These are phyloP conservation scores for Pythium scleroteichum DNA, from an alignment of 352 stramenopile species.

Conservation along the genomic window DNA sequence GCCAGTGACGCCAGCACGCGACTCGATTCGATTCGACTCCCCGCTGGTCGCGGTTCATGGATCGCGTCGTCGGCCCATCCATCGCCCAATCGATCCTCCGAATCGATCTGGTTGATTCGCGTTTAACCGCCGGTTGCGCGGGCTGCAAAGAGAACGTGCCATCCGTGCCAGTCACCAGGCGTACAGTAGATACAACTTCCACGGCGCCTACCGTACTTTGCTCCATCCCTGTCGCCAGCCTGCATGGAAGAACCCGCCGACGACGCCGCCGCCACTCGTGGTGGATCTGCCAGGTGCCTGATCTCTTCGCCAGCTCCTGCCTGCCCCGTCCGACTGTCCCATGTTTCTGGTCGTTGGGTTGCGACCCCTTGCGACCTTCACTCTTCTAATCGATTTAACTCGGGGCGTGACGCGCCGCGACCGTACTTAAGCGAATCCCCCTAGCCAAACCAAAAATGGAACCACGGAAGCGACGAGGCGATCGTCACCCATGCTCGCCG, in stretches of 20 bases:
- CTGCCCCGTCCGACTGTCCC: slow-evolving; percentile 1
- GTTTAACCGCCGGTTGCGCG: no score
- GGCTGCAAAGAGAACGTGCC: no score
- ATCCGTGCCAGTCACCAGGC: no score
- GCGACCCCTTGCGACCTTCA: slow-evolving; percentile 10
- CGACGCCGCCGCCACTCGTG: no score
- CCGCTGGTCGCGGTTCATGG: not conserved
- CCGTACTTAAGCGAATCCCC: slow-evolving; percentile 15
- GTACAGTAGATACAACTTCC: no score
- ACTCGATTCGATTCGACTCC: no score
- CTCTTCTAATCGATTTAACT: slow-evolving; percentile 14
- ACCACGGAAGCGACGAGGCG: slow-evolving; percentile 29
- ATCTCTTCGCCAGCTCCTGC: not conserved
- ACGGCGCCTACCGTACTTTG: no score
- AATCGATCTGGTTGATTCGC: no score
- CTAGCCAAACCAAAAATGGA: slow-evolving; percentile 9
- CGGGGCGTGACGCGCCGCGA: slow-evolving; percentile 17
- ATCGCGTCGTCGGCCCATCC: not conserved
- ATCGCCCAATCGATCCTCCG: no score
- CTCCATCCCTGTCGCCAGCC: no score
- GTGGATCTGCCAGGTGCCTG: not conserved
- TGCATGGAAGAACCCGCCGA: no score
- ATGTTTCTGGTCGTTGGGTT: slow-evolving; percentile 4
- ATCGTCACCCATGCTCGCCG: slow-evolving; percentile 15
- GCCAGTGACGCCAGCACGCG: not conserved